A percentile compares a stretch with the other conserved stretches of the same genome.
phyloP scores from a whole-genome alignment of 768 basidiomycete genomes.

The Tulasnella sp. region DNA sequence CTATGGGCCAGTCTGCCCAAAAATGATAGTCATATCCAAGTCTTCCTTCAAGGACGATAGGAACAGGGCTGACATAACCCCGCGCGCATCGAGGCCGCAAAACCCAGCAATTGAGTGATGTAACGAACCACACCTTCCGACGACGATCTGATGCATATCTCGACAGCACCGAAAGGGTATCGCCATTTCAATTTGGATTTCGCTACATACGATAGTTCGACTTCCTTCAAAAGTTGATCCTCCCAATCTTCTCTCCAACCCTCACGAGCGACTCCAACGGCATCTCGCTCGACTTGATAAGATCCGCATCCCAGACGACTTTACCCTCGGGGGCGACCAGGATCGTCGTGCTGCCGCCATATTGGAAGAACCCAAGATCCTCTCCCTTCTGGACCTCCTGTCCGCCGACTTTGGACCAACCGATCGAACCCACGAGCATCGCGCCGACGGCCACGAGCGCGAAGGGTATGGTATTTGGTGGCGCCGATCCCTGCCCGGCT shows the following conservation, averaged over 20 bases:
- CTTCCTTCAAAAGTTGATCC: background rate
- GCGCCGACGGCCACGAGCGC: conserved; percentile 72
- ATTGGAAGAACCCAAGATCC: conserved; percentile 47
- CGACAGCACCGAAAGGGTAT: too few relatives aligned
- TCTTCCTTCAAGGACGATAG: too few relatives aligned
- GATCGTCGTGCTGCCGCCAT: conserved; percentile 66
- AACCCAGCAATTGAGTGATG: too few relatives aligned
- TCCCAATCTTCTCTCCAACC: conserved; percentile 34
- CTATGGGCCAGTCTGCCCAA: too few relatives aligned
- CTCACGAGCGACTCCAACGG: conserved; percentile 55
- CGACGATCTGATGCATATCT: too few relatives aligned
- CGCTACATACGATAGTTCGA: too few relatives aligned
- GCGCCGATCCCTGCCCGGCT: conserved; percentile 22
- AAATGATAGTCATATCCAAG: too few relatives aligned
- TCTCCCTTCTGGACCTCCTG: conserved; percentile 34
- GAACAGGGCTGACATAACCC: too few relatives aligned
- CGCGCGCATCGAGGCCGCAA: too few relatives aligned
- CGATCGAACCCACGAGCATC: conserved; percentile 66
- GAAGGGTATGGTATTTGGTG: conserved; percentile 30
- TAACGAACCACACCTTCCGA: too few relatives aligned
- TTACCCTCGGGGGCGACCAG: conserved; percentile 12
- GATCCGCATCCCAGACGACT: conserved; percentile 40
- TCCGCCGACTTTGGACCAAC: conserved; percentile 39
- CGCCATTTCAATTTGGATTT: too few relatives aligned
- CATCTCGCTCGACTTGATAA: conserved; percentile 41